Evolutionary conservation across 2,329 filamentous ascomycete species (phyloP).

Genomic region (Ophiocordyceps unilateralis): DNA sequence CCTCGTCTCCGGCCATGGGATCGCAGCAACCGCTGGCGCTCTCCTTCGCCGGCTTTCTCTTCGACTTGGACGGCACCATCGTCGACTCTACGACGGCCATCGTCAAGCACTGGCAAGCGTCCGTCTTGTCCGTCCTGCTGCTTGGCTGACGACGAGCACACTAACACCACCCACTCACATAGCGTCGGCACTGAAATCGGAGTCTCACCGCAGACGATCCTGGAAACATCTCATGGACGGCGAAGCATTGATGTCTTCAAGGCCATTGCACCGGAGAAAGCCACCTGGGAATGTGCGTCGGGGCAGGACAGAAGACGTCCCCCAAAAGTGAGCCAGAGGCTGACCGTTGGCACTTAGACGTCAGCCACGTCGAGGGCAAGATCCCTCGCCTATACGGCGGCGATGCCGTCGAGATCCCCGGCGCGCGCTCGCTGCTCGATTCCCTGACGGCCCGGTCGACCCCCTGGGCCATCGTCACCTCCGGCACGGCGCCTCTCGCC

Average conservation of each 20-base stretch:
- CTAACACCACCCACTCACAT: not conserved
- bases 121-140: conserved; percentile 10
- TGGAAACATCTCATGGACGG: conserved; percentile 81
- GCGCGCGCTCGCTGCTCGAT: conserved; percentile 54
- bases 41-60: conserved; percentile 40
- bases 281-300: conserved; percentile 80
- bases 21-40: conserved; percentile 21
- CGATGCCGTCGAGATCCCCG: conserved; percentile 74
- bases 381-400: conserved; percentile 62
- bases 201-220: conserved; percentile 66
- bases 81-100: conserved; percentile 69
- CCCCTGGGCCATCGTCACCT: conserved; percentile 79
- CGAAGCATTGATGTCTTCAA: conserved; percentile 74
- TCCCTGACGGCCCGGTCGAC: conserved; percentile 42
- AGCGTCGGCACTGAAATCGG: conserved; percentile 73
- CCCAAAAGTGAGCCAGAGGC: no score
- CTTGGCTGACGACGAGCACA: not conserved
- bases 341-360: no score
- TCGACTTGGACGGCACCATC: conserved; percentile 71
- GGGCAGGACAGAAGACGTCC: no score
- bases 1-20: conserved; percentile 9
- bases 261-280: conserved; percentile 65
- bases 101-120: conserved; percentile 61
- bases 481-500: conserved; percentile 50
- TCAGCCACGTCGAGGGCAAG: conserved; percentile 58